Conservation (phyloP, 2,329 filamentous ascomycete genomes). For the Colletotrichum costaricense region DNA sequence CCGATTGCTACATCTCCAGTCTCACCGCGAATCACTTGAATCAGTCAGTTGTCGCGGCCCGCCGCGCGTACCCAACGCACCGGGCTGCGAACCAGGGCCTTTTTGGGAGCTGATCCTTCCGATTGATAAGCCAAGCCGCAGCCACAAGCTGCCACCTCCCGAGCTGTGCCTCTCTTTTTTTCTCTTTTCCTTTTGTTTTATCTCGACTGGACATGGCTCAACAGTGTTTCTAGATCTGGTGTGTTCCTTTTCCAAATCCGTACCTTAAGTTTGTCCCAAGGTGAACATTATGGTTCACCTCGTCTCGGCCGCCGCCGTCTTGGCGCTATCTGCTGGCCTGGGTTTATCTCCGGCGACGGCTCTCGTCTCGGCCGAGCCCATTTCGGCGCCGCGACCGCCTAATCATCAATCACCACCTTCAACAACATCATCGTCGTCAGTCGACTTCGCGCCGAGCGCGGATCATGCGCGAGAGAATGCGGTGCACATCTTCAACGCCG, state of each 20-base stretch:
- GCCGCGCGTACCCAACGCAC: constrained; percentile 12
- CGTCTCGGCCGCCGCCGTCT: constrained; percentile 7
- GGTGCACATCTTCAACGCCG: constrained; percentile 76
- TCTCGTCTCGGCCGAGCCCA: constrained; percentile 10
- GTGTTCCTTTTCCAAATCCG: not conserved
- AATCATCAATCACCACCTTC: not conserved
- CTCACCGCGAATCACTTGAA: constrained; percentile 32
- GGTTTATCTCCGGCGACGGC: constrained; percentile 5
- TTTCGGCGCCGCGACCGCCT: constrained; percentile 7
- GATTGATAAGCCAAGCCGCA: constrained; percentile 19
- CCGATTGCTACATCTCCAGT: constrained; percentile 27
- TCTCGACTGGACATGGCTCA: not conserved
- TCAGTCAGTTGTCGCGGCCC: constrained; percentile 14
- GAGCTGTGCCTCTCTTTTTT: not conserved
- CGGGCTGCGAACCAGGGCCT: not conserved
- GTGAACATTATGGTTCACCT: not conserved
- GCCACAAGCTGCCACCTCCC: not conserved
- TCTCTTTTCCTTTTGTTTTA: too few relatives aligned
- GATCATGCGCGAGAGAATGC: constrained; percentile 61
- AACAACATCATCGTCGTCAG: not conserved
- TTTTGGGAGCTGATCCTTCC: not conserved
- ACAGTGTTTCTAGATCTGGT: not conserved
- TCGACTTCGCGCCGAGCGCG: constrained; percentile 44
- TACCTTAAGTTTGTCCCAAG: not conserved
- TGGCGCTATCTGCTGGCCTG: constrained; percentile 1